Conservation (phyloP, 116 monocot genomes). For the Posidonia oceanica region DNA sequence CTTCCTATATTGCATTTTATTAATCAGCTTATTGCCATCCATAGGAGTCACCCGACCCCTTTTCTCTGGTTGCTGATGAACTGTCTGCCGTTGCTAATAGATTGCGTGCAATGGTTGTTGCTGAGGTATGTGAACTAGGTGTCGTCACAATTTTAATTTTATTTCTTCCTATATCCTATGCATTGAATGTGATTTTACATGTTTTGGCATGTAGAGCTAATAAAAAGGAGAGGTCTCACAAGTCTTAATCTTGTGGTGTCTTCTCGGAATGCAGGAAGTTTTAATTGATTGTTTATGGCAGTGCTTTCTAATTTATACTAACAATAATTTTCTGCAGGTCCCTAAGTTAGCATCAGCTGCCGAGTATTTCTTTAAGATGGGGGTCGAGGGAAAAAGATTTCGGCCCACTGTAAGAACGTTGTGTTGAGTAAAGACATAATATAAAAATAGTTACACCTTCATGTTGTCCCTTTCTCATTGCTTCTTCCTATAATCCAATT, state of each 20-base stretch:
- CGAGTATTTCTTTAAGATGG: conserved; percentile 85
- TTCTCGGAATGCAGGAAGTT: not conserved
- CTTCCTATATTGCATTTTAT: not conserved
- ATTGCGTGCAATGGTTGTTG: conserved; percentile 73
- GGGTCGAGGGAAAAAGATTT: conserved; percentile 94
- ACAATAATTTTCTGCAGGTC: conserved; percentile 30
- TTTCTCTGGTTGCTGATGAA: conserved; percentile 89
- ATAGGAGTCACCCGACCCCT: conserved; percentile 70
- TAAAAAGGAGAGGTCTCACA: not conserved
- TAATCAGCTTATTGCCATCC: not conserved
- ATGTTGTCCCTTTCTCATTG: too few species aligned
- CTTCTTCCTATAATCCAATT: too few species aligned
- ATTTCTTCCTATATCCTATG: not conserved
- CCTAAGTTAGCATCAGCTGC: conserved; percentile 91
- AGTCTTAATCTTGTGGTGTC: not conserved
- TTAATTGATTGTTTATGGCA: not conserved
- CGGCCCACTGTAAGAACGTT: conserved; percentile 67
- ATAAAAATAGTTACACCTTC: not conserved
- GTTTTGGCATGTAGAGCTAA: not conserved
- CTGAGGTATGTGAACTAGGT: conserved; percentile 39
- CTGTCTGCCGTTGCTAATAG: conserved; percentile 62
- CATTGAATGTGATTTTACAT: not conserved
- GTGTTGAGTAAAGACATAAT: not conserved
- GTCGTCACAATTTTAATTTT: not conserved
- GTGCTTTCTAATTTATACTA: not conserved